phyloP scores from a whole-genome alignment of 306 rosid species.

The Corylus americana region DNA sequence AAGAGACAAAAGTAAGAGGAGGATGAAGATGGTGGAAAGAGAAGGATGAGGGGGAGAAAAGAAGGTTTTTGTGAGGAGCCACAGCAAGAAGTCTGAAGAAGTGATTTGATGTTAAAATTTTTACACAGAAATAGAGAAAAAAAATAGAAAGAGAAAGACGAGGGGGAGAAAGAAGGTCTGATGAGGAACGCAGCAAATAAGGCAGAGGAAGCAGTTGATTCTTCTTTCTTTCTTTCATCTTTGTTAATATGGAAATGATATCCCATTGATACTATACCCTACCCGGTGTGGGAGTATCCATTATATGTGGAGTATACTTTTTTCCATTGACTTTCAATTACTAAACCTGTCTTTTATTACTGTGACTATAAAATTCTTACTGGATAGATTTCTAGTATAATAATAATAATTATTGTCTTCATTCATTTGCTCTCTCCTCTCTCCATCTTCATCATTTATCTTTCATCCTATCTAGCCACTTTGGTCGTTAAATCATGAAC shows the following conservation, averaged over 20 bases:
- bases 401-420: not conserved
- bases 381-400: not conserved
- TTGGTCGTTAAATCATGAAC: too few species aligned
- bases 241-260: not conserved
- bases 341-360: not conserved
- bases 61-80: not conserved
- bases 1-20: not conserved
- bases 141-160: not conserved
- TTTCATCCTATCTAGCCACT: too few species aligned
- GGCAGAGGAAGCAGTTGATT: too few species aligned
- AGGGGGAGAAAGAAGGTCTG: not conserved
- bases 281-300: not conserved
- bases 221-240: too few species aligned
- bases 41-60: too few species aligned
- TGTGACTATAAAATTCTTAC: not conserved
- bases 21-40: not conserved
- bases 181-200: not conserved
- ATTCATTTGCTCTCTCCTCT: too few species aligned
- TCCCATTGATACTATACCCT: not conserved
- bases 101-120: not conserved
- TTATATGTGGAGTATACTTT: not conserved
- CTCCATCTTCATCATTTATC: too few species aligned
- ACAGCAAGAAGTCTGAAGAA: not conserved
- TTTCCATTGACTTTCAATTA: not conserved
- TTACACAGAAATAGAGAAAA: not conserved